These are phyloP conservation scores for Hemisphaericaspora subhashii DNA, from an alignment of 1,139 yeast species.

Conservation along the genomic window DNA sequence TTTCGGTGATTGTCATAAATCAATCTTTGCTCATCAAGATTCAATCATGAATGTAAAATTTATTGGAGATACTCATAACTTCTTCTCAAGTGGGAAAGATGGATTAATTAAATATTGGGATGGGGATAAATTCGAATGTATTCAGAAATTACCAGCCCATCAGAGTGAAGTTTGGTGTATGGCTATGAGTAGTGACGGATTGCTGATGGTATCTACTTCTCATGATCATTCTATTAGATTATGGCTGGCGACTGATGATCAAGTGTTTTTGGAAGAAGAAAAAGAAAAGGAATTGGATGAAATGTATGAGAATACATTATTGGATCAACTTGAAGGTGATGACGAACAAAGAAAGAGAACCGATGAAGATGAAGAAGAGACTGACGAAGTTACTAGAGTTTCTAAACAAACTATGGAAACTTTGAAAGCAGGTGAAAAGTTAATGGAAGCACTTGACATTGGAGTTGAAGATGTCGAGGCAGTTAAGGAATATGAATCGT, in stretches of 20 bases:
- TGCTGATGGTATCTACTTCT: constrained; percentile 77
- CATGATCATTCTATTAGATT: constrained; percentile 91
- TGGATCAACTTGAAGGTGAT: constrained; percentile 65
- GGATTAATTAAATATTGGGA: constrained; percentile 94
- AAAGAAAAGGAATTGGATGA: constrained; percentile 95
- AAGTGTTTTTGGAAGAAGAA: constrained; percentile 93
- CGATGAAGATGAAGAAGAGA: constrained; percentile 45
- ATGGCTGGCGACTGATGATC: constrained; percentile 92
- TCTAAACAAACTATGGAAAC: constrained; percentile 87
- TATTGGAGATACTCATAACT: constrained; percentile 80
- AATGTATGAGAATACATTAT: constrained; percentile 73
- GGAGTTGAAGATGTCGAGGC: constrained; percentile 71
- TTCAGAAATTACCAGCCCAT: constrained; percentile 85
- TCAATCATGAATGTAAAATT: constrained; percentile 87
- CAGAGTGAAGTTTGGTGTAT: constrained; percentile 94
- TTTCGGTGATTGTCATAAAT: constrained; percentile 97
- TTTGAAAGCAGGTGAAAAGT: constrained; percentile 89
- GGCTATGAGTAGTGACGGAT: constrained; percentile 72
- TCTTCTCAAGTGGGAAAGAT: constrained; percentile 90
- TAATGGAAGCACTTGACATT: constrained; percentile 89
- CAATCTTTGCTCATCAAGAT: constrained; percentile 95
- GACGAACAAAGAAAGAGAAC: constrained; percentile 24
- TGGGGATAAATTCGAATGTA: constrained; percentile 93
- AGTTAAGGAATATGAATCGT: constrained; percentile 45
- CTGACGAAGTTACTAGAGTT: constrained; percentile 65